These are phyloP conservation scores for Helianthus tuberosus DNA, from an alignment of 129 eudicot genomes.

Conservation along the genomic window DNA sequence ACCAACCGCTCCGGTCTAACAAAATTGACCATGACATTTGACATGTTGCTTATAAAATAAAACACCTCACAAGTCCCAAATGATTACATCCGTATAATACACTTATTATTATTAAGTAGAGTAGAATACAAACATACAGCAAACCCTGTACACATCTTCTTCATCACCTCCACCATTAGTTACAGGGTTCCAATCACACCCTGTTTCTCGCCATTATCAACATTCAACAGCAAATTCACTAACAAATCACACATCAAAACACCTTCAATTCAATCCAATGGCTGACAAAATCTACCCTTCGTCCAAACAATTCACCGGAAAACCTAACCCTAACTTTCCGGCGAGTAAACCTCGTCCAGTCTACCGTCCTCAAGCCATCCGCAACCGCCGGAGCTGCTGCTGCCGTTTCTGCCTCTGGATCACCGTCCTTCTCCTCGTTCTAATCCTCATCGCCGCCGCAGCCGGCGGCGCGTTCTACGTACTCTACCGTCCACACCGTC, in stretches of 20 bases:
- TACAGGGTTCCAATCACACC: constrained; percentile 20
- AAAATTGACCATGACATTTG: too few species aligned
- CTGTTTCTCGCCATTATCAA: constrained; percentile 16
- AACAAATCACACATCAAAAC: background rate
- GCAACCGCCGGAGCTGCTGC: constrained; percentile 62
- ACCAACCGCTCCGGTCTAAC: too few species aligned
- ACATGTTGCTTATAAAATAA: too few species aligned
- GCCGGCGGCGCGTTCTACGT: constrained; percentile 58
- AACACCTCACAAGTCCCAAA: too few species aligned
- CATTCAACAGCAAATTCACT: background rate
- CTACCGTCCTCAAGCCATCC: constrained; percentile 61
- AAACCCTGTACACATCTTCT: constrained; percentile 6
- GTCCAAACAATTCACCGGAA: constrained; percentile 44
- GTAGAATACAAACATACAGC: constrained; percentile 2
- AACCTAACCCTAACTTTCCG: constrained; percentile 48
- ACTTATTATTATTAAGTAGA: background rate
- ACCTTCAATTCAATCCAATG: constrained; percentile 31
- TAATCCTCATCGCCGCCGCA: constrained; percentile 58
- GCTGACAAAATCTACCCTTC: constrained; percentile 62
- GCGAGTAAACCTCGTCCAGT: constrained; percentile 63
- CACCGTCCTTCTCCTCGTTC: constrained; percentile 39
- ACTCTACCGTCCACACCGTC: constrained; percentile 79
- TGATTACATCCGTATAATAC: too few species aligned
- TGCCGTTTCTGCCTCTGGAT: constrained; percentile 65
- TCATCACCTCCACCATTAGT: background rate